phyloP scores from a whole-genome alignment of 169 alveolate genomes.

The Amoebophrya sp. region DNA sequence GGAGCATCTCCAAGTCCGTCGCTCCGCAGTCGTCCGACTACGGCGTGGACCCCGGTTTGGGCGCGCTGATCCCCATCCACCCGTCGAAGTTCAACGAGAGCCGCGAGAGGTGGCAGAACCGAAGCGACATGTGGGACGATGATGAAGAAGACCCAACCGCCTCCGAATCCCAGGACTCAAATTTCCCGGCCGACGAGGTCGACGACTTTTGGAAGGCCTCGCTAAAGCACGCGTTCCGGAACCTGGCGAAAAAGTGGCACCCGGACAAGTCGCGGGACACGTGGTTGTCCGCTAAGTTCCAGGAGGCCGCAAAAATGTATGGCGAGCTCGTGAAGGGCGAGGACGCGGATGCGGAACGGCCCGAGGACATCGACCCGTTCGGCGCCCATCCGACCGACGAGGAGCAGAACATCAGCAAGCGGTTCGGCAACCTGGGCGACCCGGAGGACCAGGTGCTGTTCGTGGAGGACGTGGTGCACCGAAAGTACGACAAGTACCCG shows the following conservation, averaged over 20 bases:
- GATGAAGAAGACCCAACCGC: neutral
- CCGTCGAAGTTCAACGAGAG: no score
- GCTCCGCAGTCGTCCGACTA: neutral
- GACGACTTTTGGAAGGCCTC: neutral
- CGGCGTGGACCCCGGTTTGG: neutral
- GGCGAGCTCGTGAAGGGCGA: neutral
- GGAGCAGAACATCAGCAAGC: no score
- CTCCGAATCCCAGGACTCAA: no score
- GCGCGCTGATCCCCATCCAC: neutral
- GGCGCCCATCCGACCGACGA: no score
- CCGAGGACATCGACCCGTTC: no score
- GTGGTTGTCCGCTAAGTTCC: neutral
- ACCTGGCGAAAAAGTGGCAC: neutral
- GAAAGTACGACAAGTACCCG: neutral
- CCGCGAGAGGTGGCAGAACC: neutral
- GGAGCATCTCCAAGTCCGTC: neutral
- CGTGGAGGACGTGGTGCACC: neutral
- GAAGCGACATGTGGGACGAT: neutral
- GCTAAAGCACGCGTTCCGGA: neutral
- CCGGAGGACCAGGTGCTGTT: neutral
- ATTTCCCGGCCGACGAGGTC: no score
- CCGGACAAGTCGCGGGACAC: neutral
- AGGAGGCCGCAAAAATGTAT: neutral
- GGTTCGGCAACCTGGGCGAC: no score
- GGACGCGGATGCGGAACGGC: neutral